Conservation (phyloP, 2,329 filamentous ascomycete species). For the Alternaria arborescens region DNA sequence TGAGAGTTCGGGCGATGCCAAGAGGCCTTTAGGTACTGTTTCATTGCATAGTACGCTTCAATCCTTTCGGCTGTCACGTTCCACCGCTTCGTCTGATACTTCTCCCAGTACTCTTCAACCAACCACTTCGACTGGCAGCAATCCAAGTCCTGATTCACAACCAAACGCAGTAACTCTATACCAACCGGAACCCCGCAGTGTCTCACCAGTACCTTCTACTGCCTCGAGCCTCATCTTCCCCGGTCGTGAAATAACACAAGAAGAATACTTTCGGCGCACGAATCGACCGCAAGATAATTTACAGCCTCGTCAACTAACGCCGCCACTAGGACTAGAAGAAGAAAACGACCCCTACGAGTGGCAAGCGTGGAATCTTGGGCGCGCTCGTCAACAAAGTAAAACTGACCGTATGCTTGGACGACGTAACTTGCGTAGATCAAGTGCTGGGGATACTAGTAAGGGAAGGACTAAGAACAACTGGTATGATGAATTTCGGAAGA, state of each 20-base stretch:
- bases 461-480: background rate
- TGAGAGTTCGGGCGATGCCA: background rate
- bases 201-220: background rate
- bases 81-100: background rate
- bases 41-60: background rate
- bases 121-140: background rate
- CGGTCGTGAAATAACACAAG: background rate
- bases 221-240: conserved; percentile 6
- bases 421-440: background rate
- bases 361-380: conserved; percentile 3
- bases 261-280: conserved; percentile 8
- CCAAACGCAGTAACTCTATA: background rate
- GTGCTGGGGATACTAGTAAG: background rate
- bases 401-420: background rate
- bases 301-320: background rate
- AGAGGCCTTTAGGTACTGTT: background rate
- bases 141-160: background rate
- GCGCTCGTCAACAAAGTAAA: background rate
- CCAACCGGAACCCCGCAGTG: background rate
- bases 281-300: background rate
- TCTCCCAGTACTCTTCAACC: background rate
- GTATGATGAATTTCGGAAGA: conserved; percentile 1
- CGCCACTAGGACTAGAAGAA: background rate
- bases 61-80: background rate
- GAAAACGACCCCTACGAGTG: conserved; percentile 10